A percentile compares a stretch with the other conserved stretches of the same genome.
Conservation (phyloP, 352 stramenopile species). For the Phytophthora cryptogea region DNA sequence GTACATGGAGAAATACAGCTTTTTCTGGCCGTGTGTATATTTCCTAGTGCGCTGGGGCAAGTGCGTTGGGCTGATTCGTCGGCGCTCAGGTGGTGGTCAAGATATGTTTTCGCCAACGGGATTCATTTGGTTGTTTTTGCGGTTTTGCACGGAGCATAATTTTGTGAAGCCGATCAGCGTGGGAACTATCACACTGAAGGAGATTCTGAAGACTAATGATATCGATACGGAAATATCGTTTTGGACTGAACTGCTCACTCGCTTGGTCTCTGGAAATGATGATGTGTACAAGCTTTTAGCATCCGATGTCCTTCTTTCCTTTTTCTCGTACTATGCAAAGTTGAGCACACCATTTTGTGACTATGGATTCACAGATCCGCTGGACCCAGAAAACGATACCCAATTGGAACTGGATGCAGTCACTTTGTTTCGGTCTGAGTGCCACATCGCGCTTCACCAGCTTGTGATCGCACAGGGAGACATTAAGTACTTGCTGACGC, state of each 20-base stretch:
- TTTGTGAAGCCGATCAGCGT: constrained; percentile 52
- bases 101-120: constrained; percentile 67
- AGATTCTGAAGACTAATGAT: constrained; percentile 44
- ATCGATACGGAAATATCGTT: constrained; percentile 68
- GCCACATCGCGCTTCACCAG: constrained; percentile 67
- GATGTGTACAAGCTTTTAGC: constrained; percentile 41
- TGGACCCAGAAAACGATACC: constrained; percentile 71
- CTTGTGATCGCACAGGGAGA: constrained; percentile 65
- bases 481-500: constrained; percentile 55
- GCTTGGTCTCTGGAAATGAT: constrained; percentile 39
- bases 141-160: constrained; percentile 58
- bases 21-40: constrained; percentile 78
- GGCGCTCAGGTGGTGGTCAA: constrained; percentile 48
- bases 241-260: constrained; percentile 58
- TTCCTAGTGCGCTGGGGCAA: constrained; percentile 82
- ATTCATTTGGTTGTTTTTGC: constrained; percentile 78
- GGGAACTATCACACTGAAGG: constrained; percentile 35
- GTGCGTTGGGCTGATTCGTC: constrained; percentile 64
- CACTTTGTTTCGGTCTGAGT: constrained; percentile 61
- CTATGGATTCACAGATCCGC: constrained; percentile 64
- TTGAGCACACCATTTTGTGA: constrained; percentile 44
- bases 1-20: constrained; percentile 69
- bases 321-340: constrained; percentile 63
- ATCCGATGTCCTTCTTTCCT: constrained; percentile 59
- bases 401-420: constrained; percentile 47